Conservation (phyloP, 2,329 filamentous ascomycete genomes). For the Fusarium oligoseptatum region DNA sequence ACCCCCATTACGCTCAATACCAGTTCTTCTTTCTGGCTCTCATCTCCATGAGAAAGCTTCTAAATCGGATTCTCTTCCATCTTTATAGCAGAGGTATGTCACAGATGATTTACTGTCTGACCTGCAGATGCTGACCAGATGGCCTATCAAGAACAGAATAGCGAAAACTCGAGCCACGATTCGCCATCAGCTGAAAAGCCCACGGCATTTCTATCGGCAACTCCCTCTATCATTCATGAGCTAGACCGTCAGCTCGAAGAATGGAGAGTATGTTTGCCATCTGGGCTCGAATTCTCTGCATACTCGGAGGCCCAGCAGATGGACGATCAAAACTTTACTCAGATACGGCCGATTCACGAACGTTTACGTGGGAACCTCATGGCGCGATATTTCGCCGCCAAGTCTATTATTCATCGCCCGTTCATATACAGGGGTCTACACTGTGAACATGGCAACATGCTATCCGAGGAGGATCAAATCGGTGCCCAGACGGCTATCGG, state of each 20-base stretch:
- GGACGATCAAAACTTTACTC: background rate
- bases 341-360: background rate
- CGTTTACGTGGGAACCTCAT: constrained; percentile 8
- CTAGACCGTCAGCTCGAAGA: constrained; percentile 34
- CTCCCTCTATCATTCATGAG: constrained; percentile 23
- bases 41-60: constrained; percentile 29
- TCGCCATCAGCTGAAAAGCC: background rate
- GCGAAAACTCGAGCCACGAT: background rate
- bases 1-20: constrained; percentile 21
- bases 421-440: constrained; percentile 28
- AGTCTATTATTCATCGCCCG: constrained; percentile 25
- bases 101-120: fast-evolving
- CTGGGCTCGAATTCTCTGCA: constrained; percentile 3
- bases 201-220: background rate
- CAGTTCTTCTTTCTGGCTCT: constrained; percentile 35
- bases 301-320: constrained; percentile 5
- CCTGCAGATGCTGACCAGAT: background rate
- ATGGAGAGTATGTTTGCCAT: constrained; percentile 28
- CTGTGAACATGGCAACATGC: background rate
- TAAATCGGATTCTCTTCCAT: constrained; percentile 32
- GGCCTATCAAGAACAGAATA: background rate
- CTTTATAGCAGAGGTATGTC: constrained; percentile 22
- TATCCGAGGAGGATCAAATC: constrained; percentile 3
- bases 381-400: constrained; percentile 21
- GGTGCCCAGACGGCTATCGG: constrained; percentile 15